These are phyloP conservation scores for Spongispora temasekensis DNA, from an alignment of 1,284 basidiomycete species.

Conservation along the genomic window DNA sequence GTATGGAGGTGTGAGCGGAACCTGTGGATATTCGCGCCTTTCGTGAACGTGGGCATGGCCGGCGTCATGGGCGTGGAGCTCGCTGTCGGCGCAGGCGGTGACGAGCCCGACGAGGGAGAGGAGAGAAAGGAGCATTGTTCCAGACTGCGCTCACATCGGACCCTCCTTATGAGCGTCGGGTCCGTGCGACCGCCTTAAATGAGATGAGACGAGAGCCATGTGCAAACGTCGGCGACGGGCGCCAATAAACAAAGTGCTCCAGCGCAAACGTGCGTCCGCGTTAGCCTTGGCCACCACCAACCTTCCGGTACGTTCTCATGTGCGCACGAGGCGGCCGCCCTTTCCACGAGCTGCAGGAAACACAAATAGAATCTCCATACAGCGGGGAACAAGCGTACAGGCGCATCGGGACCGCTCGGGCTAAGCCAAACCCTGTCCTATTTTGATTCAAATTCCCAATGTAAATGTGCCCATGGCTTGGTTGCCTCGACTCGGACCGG, in stretches of 20 bases:
- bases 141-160: neutral
- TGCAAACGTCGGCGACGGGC: neutral
- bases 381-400: too few relatives aligned
- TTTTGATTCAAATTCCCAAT: too few relatives aligned
- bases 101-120: conserved; percentile 21
- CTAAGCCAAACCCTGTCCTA: too few relatives aligned
- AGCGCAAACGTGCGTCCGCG: conserved; percentile 11
- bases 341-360: too few relatives aligned
- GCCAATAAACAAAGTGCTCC: neutral
- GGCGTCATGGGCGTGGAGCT: conserved; percentile 13
- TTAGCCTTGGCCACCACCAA: too few relatives aligned
- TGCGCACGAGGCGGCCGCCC: too few relatives aligned
- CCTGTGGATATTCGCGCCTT: conserved; percentile 45
- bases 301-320: too few relatives aligned
- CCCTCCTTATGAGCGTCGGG: neutral
- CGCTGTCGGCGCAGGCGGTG: conserved; percentile 20
- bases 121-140: conserved; percentile 23
- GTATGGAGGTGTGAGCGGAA: conserved; percentile 54
- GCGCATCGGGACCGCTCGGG: too few relatives aligned
- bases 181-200: neutral
- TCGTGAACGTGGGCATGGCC: conserved; percentile 38
- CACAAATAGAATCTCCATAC: too few relatives aligned
- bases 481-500: too few relatives aligned
- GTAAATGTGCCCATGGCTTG: too few relatives aligned
- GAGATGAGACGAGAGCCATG: neutral